phyloP scores from a whole-genome alignment of 2,329 filamentous ascomycete genomes.

The Tricladium varicosporioides region DNA sequence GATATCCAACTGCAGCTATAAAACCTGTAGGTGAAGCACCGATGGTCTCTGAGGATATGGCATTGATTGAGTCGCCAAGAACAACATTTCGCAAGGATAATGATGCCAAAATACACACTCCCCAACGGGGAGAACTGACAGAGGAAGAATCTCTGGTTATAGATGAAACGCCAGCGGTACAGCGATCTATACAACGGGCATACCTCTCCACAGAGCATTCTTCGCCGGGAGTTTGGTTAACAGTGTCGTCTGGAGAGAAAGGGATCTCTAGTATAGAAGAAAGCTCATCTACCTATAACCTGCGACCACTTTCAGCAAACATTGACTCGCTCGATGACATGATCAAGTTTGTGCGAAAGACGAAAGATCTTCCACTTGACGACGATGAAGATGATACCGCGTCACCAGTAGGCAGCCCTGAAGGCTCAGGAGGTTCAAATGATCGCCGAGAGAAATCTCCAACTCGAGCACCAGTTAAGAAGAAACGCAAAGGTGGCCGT shows the following conservation, averaged over 20 bases:
- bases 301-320: not conserved
- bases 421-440: constrained; percentile 32
- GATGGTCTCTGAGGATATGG: no score
- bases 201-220: not conserved
- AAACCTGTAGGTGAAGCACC: not conserved
- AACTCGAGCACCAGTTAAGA: constrained; percentile 2
- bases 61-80: no score
- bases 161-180: not conserved
- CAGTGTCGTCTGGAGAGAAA: no score
- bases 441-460: constrained; percentile 21
- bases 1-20: not conserved
- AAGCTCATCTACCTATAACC: not conserved
- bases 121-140: constrained; percentile 35
- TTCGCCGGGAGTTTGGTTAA: constrained; percentile 5
- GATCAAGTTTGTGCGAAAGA: constrained; percentile 61
- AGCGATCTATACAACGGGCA: no score
- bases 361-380: constrained; percentile 57
- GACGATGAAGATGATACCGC: constrained; percentile 40
- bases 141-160: not conserved
- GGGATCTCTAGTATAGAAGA: not conserved
- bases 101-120: constrained; percentile 39
- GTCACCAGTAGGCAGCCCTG: constrained; percentile 16
- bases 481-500: constrained; percentile 13
- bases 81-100: constrained; percentile 40
- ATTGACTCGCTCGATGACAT: constrained; percentile 60